phyloP scores from a whole-genome alignment of 83 land plant genomes.

The Isoetes engelmannii region DNA sequence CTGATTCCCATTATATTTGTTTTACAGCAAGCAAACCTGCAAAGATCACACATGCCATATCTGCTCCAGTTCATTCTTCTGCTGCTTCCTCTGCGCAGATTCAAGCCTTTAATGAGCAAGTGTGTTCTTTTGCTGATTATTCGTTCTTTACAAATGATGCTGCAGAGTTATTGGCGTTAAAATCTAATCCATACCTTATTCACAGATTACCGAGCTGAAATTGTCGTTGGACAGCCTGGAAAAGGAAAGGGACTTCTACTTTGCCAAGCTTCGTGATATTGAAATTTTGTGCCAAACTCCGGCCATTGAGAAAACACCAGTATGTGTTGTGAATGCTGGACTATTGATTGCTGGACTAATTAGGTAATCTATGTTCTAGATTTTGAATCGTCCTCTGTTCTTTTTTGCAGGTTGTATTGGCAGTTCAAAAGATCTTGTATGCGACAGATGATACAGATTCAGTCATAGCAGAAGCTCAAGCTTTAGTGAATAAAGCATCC shows the following conservation, averaged over 20 bases:
- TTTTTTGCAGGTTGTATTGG: slow-evolving; percentile 36
- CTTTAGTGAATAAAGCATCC: slow-evolving; percentile 27
- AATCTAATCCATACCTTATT: too few relatives aligned
- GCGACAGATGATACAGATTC: slow-evolving; percentile 36
- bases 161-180: too few relatives aligned
- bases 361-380: too few relatives aligned
- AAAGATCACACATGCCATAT: too few relatives aligned
- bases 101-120: slow-evolving; percentile 5
- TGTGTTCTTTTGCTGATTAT: too few relatives aligned
- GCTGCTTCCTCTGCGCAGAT: not conserved
- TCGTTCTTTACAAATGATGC: not conserved
- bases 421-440: slow-evolving; percentile 44
- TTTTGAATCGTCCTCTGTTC: too few relatives aligned
- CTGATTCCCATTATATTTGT: too few relatives aligned
- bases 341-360: not conserved
- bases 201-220: slow-evolving; percentile 84
- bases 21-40: slow-evolving; percentile 11
- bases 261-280: slow-evolving; percentile 82
- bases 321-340: slow-evolving; percentile 15
- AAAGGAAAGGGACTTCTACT: slow-evolving; percentile 96
- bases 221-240: slow-evolving; percentile 80
- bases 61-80: too few relatives aligned
- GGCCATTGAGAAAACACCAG: slow-evolving; percentile 58
- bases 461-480: slow-evolving; percentile 36
- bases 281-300: slow-evolving; percentile 84